phyloP scores from a whole-genome alignment of 768 basidiomycete species.

The Rhodosporidiobolus sp. region DNA sequence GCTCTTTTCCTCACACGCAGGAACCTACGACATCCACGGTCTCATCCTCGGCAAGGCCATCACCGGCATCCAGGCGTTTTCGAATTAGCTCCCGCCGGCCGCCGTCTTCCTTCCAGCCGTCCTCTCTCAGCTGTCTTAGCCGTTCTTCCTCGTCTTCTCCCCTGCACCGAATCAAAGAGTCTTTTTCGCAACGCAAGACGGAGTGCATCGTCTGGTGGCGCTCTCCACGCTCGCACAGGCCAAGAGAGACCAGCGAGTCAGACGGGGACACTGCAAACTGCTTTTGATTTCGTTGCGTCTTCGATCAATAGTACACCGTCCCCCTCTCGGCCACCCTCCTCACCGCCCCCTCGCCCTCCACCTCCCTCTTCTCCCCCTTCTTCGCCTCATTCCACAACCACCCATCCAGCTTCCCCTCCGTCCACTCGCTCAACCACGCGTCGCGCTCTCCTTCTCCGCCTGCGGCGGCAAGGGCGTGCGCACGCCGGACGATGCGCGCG shows the following conservation, averaged over 20 bases:
- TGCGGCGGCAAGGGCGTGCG: neutral
- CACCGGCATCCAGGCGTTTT: constrained; percentile 81
- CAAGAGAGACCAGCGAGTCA: too few relatives aligned
- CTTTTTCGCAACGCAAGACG: too few relatives aligned
- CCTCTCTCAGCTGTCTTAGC: too few relatives aligned
- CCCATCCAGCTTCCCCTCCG: constrained; percentile 18
- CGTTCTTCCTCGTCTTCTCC: too few relatives aligned
- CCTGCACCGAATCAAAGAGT: too few relatives aligned
- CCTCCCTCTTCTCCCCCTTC: neutral
- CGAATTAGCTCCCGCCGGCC: neutral
- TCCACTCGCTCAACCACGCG: neutral
- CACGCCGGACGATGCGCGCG: neutral
- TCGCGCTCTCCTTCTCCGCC: neutral
- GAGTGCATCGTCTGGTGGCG: too few relatives aligned
- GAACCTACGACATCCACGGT: constrained; percentile 42
- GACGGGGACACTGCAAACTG: too few relatives aligned
- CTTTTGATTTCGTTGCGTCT: too few relatives aligned
- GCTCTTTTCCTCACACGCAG: neutral
- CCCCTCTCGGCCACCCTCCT: constrained; percentile 17
- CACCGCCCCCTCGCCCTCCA: neutral
- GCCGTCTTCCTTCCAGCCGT: too few relatives aligned
- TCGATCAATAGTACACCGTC: constrained; percentile 22
- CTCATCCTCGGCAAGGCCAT: constrained; percentile 80
- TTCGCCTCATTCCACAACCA: constrained; percentile 17
- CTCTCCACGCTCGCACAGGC: too few relatives aligned